phyloP scores from a whole-genome alignment of 2,329 filamentous ascomycete genomes.

The Colletotrichum acutatum region DNA sequence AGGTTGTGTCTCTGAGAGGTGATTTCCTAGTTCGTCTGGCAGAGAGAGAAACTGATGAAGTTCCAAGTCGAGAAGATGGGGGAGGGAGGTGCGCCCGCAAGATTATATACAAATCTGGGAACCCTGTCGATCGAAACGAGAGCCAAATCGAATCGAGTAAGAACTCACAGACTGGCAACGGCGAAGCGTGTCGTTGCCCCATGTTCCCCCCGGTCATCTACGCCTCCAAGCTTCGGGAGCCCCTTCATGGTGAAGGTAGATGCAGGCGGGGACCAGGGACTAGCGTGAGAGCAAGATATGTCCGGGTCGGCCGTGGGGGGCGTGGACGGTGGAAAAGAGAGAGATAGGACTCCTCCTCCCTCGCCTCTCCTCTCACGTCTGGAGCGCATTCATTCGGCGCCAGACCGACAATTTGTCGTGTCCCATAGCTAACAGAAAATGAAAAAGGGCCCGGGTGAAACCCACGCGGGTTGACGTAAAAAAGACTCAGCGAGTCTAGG shows the following conservation, averaged over 20 bases:
- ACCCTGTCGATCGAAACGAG: constrained; percentile 18
- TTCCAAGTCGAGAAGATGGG: background rate
- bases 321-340: constrained; percentile 9
- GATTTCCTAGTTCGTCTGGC: constrained; percentile 6
- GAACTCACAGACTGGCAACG: constrained; percentile 19
- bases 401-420: constrained; percentile 30
- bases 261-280: constrained; percentile 17
- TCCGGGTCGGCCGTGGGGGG: constrained; percentile 33
- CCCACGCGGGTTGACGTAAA: constrained; percentile 34
- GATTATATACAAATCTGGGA: constrained; percentile 30
- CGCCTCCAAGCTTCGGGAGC: constrained; percentile 16
- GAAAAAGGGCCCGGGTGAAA: constrained; percentile 15
- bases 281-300: constrained; percentile 29
- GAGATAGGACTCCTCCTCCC: constrained; percentile 13
- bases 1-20: constrained; percentile 16
- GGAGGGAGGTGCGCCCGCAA: constrained; percentile 27
- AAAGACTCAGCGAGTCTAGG: constrained; percentile 27
- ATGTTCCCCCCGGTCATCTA: constrained; percentile 2
- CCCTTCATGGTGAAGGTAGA: constrained; percentile 14
- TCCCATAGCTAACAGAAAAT: constrained; percentile 17
- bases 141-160: constrained; percentile 35
- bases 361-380: constrained; percentile 7
- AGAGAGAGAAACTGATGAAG: constrained; percentile 27
- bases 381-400: constrained; percentile 26
- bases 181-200: constrained; percentile 11